Percentiles rank a stretch among this genome's conserved stretches.
Evolutionary conservation across 306 rosid species (phyloP).

Genomic region (Begonia loranthoides): DNA sequence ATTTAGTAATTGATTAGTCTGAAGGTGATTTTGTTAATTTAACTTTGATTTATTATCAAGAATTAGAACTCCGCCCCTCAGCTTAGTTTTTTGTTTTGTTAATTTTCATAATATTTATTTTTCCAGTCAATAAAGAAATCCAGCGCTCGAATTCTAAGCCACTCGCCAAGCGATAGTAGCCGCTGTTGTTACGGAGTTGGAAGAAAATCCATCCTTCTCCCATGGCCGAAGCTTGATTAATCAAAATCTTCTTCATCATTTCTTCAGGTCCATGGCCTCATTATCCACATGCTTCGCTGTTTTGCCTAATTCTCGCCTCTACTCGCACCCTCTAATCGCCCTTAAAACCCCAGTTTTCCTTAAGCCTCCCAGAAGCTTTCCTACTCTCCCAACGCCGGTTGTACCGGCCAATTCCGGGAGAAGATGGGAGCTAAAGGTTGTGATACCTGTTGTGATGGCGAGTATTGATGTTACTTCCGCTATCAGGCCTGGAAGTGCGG

Average conservation of each 20-base stretch:
- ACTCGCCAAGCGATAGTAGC: slow-evolving; percentile 13
- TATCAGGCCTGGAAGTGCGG: slow-evolving; percentile 50
- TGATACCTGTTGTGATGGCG: slow-evolving; percentile 27
- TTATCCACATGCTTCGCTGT: slow-evolving; percentile 51
- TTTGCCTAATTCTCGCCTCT: slow-evolving; percentile 26
- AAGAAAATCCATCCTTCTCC: not conserved
- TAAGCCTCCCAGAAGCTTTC: slow-evolving; percentile 12
- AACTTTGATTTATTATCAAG: too few species aligned
- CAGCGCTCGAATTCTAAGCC: slow-evolving; percentile 17
- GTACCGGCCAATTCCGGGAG: slow-evolving; percentile 16
- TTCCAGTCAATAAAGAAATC: too few species aligned
- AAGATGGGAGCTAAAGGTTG: slow-evolving; percentile 29
- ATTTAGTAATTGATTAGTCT: too few species aligned
- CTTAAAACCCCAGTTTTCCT: slow-evolving; percentile 15
- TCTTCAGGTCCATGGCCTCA: slow-evolving; percentile 38
- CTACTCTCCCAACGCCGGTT: slow-evolving; percentile 18
- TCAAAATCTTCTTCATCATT: not conserved
- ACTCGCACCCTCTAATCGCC: slow-evolving; percentile 12
- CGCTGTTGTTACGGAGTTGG: not conserved
- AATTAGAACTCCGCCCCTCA: too few species aligned
- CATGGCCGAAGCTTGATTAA: slow-evolving; percentile 25
- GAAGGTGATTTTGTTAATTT: too few species aligned
- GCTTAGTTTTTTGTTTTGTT: too few species aligned
- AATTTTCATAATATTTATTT: too few species aligned
- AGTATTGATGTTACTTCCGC: slow-evolving; percentile 28